A percentile compares a stretch with the other conserved stretches of the same genome.
Conservation (phyloP, 73 alveolate species). For the Durusdinium trenchii region DNA sequence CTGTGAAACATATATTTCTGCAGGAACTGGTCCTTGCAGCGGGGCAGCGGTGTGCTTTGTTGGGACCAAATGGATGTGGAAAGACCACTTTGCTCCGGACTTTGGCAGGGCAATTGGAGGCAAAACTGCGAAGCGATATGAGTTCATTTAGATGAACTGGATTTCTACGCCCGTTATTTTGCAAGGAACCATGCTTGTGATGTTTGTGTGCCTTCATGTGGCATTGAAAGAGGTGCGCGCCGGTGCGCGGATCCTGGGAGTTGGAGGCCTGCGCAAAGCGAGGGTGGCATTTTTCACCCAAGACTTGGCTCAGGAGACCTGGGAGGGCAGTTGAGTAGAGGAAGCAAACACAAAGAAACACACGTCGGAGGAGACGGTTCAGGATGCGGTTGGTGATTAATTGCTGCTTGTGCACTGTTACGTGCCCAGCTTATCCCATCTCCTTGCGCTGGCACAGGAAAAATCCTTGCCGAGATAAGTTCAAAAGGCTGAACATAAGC, state of each 20-base stretch:
- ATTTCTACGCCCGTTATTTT: not conserved
- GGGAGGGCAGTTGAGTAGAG: not conserved
- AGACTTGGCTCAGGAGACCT: conserved; percentile 81
- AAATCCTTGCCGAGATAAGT: not conserved
- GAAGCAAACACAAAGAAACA: not conserved
- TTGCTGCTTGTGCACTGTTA: not conserved
- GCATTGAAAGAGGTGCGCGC: conserved; percentile 45
- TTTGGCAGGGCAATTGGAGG: conserved; percentile 81
- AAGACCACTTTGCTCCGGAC: conserved; percentile 84
- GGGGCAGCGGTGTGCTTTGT: conserved; percentile 81
- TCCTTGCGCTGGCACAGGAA: not conserved
- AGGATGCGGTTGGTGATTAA: not conserved
- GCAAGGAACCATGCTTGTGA: not conserved
- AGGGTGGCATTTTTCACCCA: conserved; percentile 80
- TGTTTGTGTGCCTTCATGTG: not conserved
- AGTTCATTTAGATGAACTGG: not conserved
- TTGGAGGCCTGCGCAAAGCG: conserved; percentile 81
- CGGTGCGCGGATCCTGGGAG: conserved; percentile 84
- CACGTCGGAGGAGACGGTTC: not conserved
- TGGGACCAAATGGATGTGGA: conserved; percentile 94
- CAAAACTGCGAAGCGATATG: not conserved
- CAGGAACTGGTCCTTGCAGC: conserved; percentile 72
- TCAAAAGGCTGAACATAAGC: too few relatives aligned
- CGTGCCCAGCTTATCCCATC: not conserved
- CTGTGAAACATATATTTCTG: too few relatives aligned